Evolutionary conservation across 2,329 filamentous ascomycete species (phyloP), one percentile per base, ranked within the genome.

Genomic region (Scedosporium apiospermum): DNA sequence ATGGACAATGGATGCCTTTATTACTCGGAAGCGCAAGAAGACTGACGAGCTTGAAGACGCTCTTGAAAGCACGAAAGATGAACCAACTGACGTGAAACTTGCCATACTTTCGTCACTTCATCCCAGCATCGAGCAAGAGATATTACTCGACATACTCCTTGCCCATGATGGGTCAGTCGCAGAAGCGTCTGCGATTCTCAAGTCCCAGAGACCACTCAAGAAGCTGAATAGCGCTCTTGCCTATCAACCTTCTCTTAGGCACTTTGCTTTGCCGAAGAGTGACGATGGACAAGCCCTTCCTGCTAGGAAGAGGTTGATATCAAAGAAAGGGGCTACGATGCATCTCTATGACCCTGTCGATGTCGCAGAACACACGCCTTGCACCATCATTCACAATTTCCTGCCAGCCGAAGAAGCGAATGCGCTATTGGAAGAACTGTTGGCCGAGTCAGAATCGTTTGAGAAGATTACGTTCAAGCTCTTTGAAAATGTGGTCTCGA

Each of bases 321-420:
- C 89, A 0, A 88, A 84, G 69, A 96, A 88, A 71, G 93, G 93
- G 12, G 85, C 86, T 67, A 97, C 93, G 0, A 75, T 98, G 2
- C 89, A 93, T 70, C 79, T 98, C 0, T 98, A 89, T 73, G 86
- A 90, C 51, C 90, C 93, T 0, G 79, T 85, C 46, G 92, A 96
- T 68, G 85, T 98, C 57, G 88, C 90, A 58, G 81, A 84, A 26
- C 84, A 96, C 70, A 96, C 93, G 0, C 92, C 95, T 1, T 97
- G 93, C 75, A 93, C 90, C 10, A 89, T 98, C 66, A 86, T 97
- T 62, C 92, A 96, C 74, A 95, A 96, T 69, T 97, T 98, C 68
- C 79, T 99, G 0, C 86, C 91, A 0, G 34, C 80, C 0, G 78
- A 87, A 1, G 80, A 89, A 64, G 93, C 95, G 46, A 88, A 91